Evolutionary conservation across 1,284 basidiomycete species (phyloP), one percentile per base, ranked within the genome.

Genomic region (Fomitopsis palustris): DNA sequence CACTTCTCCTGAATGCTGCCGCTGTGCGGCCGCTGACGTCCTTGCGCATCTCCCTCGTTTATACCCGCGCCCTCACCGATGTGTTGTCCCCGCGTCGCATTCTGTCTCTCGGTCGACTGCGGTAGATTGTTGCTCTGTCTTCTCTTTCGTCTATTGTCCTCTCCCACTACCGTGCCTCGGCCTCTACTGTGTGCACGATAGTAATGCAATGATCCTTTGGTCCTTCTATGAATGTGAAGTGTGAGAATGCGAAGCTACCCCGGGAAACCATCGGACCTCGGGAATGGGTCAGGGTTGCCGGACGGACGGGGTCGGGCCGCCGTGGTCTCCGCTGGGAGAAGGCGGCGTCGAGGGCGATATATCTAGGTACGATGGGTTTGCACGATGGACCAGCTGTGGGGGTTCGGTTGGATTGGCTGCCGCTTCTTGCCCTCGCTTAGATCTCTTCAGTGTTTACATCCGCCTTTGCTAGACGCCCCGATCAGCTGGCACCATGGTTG

Each of bases 401-500:
- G 45, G 25, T n/a, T 21, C 42, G 41, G 38, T 42, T 42, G 42
- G 42, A 43, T 43, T 43, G 42, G 41, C 41, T 27, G 31, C 31
- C 35, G 45, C 45, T 29, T 29, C 25, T 47, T 25, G 45, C 23
- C 19, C 29, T 56, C 55, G 55, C 47, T 56, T 51, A 56, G 55
- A 56, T 56, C 45, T 29, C 31, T 27, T 27, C 38, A n/a, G n/a
- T 4, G 23, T 41, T 33, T 35, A 19, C 35, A 41, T 35, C 33
- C 19, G 17, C 23, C 43, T 37, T 37, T 9, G 45, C 49, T 57
- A 57, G 55, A 39, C 56, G 56, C 56, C 56, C 56, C 47, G 56
- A 53, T 53, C 58, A 55, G 41, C 59, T n/a, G n/a, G n/a, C 51
- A 67, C 77, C 23, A 77, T 78, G 72, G 75, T 81, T 63, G 77